A percentile compares a stretch with the other conserved stretches of the same genome.
These are phyloP conservation scores for Wickerhamomyces sp. DNA, from an alignment of 1,139 yeast genomes.

Conservation along the genomic window DNA sequence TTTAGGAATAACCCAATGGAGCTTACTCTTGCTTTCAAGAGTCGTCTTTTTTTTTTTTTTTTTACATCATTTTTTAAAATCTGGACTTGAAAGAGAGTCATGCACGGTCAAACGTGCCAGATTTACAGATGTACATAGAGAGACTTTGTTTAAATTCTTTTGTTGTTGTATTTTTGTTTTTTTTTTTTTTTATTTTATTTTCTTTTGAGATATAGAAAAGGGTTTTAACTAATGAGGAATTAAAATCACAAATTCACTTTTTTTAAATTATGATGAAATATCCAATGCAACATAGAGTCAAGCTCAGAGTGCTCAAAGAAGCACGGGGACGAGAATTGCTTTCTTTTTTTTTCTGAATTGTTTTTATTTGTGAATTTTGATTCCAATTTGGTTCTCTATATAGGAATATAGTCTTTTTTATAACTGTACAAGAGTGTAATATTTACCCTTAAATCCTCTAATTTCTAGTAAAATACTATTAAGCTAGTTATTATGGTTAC, in stretches of 20 bases:
- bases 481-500: no score
- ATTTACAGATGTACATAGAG: slow-evolving; percentile 10
- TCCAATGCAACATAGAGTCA: slow-evolving; percentile 85
- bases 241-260: no score
- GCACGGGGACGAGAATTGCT: slow-evolving; percentile 47
- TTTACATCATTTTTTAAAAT: no score
- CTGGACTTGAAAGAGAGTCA: slow-evolving; percentile 28
- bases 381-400: slow-evolving; percentile 9
- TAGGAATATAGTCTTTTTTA: slow-evolving; percentile 12
- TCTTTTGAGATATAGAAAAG: neutral
- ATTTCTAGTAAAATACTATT: no score
- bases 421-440: no score
- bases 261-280: slow-evolving; percentile 61
- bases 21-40: slow-evolving; percentile 77
- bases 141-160: no score
- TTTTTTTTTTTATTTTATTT: neutral
- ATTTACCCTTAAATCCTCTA: no score
- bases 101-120: slow-evolving; percentile 75
- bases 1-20: slow-evolving; percentile 72
- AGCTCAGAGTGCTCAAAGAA: slow-evolving; percentile 63
- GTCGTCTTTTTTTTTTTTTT: slow-evolving; percentile 28
- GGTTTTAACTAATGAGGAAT: no score
- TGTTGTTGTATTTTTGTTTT: no score
- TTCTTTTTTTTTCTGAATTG: slow-evolving; percentile 4
- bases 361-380: no score